These are phyloP conservation scores for Neonectria sp. DNA, from an alignment of 2,329 filamentous ascomycete species.

Conservation along the genomic window DNA sequence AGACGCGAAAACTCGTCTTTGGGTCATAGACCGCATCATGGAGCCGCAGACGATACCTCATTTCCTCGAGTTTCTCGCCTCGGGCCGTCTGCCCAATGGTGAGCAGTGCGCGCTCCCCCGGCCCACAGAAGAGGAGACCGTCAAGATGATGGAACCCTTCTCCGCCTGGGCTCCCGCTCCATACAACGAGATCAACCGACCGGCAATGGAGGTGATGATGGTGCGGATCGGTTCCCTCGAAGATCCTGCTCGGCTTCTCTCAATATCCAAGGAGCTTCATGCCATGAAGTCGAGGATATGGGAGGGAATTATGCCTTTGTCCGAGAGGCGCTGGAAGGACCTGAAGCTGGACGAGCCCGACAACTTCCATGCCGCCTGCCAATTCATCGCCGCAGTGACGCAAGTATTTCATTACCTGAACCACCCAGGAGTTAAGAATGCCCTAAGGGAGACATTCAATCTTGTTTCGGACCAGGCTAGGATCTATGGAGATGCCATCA, in stretches of 20 bases:
- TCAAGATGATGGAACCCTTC: neutral
- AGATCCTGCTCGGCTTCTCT: neutral
- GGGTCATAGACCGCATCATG: neutral
- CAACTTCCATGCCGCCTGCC: neutral
- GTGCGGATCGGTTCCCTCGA: neutral
- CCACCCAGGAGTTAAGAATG: neutral
- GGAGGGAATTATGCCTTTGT: neutral
- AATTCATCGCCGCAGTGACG: neutral
- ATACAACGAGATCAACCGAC: neutral
- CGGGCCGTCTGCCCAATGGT: neutral
- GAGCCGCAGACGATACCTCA: neutral
- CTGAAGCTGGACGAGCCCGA: neutral
- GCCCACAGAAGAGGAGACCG: neutral
- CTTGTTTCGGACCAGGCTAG: neutral
- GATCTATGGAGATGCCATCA: neutral
- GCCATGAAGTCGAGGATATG: conserved; percentile 2
- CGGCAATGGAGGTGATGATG: neutral
- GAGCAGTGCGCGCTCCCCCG: neutral
- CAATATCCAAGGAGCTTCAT: neutral
- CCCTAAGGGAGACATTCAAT: neutral
- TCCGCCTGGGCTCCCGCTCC: neutral
- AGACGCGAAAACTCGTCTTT: neutral
- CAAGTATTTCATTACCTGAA: neutral
- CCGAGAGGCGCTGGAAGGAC: conserved; percentile 4
- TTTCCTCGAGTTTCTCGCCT: neutral